Evolutionary conservation across 1,284 basidiomycete genomes (phyloP), one percentile per base, ranked within the genome.

Genomic region (Ceratorhiza oryzae-sativae): DNA sequence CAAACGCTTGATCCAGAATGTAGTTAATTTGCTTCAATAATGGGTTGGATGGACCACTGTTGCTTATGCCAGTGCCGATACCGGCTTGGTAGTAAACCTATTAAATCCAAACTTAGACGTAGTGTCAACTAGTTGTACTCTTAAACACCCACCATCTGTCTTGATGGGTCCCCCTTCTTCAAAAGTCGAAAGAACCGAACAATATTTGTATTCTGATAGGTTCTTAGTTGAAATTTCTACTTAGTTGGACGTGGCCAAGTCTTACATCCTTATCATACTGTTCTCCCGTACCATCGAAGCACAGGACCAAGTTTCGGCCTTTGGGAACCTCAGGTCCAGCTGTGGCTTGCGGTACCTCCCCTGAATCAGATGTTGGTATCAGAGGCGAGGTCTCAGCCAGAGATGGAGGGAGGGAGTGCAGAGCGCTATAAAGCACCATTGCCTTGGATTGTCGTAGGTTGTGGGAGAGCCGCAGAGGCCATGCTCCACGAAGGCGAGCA

Each of bases 241-340:
- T 34, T 5, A 36, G 8, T 5, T n/a, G 30, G 30, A 58, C 13
- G 15, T 2, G 32, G 45, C 3, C 12, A 25, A 42, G 12, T 46
- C 62, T 55, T 48, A 67, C 62, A 34, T 60, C 56, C n/a, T 73
- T 30, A 53, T 73, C 70, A 41, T 70, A 76, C 10, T 73, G 56
- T 41, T 75, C 61, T 45, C 59, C 61, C n/a, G 75, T 76, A 1
- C 75, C 75, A 32, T 76, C 75, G 41, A 76, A 76, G 63, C 75
- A 76, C 13, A 76, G 71, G 25, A 76, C 53, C 39, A 76, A 46
- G 9, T 65, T 74, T 30, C 62, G 62, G 18, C 48, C 62, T 53
- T 25, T 8, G 32, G 8, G 34, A 39, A 32, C 30, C 18, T n/a
- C 62, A 45, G 6, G n/a, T 20, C 1, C 15, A 10, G 48, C 34